Conservation (phyloP, 805 yeast genomes). For the Yarrowia deformans region DNA sequence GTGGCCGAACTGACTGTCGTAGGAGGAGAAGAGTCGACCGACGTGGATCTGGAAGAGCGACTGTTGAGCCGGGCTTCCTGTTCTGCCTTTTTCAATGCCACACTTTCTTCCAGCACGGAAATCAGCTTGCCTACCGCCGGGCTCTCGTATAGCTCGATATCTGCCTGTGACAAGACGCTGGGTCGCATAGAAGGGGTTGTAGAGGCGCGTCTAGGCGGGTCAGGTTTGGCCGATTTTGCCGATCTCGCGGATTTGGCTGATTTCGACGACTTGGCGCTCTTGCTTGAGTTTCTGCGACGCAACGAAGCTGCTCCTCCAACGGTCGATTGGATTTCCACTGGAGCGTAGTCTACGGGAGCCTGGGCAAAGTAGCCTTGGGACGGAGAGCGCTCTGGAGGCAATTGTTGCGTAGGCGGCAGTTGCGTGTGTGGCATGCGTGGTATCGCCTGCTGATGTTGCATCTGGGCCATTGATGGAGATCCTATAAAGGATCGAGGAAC, state of each 20-base stretch:
- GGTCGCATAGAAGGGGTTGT: not conserved
- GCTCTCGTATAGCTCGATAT: conserved; percentile 8
- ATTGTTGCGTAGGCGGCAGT: not conserved
- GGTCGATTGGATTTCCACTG: not conserved
- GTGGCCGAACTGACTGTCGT: not conserved
- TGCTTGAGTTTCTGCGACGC: not conserved
- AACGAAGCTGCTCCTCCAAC: not conserved
- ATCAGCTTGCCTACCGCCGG: conserved; percentile 21
- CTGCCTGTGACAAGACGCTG: not conserved
- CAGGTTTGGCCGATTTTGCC: not conserved
- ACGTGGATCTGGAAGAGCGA: not conserved
- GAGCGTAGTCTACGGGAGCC: not conserved
- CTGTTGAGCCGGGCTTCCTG: not conserved
- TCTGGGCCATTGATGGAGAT: not conserved
- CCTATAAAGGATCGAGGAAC: conserved; percentile 11
- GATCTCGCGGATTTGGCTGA: not conserved
- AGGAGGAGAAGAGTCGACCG: conserved; percentile 3
- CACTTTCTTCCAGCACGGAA: conserved; percentile 15
- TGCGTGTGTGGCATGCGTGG: not conserved
- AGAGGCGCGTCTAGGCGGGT: not conserved
- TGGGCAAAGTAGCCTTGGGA: not conserved
- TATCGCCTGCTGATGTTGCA: not conserved
- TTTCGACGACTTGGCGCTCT: conserved; percentile 2
- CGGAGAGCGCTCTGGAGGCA: too few relatives aligned
- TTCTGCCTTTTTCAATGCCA: conserved; percentile 14